Evolutionary conservation across 305 asterid species (phyloP), one percentile per base, ranked within the genome.

Genomic region (Stenogyne calaminthoides): DNA sequence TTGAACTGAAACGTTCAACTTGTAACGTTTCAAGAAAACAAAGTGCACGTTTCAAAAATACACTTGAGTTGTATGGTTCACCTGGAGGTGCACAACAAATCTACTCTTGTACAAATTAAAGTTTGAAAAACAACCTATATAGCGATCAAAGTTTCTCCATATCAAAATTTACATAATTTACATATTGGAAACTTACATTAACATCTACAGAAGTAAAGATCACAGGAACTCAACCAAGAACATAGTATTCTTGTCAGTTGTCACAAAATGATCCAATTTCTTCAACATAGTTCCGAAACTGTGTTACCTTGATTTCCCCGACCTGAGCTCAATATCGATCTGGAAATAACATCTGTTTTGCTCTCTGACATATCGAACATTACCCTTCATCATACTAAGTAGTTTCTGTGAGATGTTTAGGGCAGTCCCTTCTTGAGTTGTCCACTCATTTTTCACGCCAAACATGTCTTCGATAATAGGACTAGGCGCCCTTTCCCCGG

Each of bases 401-500:
- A 85, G 77, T 74, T 80, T 83, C 60, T 63, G 83, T 25, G 90
- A 83, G 9, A 82, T 44, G 79, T 82, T 85, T 15, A 87, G 44
- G 14, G 77, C 81, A 7, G 73, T 69, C 56, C 91, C 96, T 76
- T 80, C 87, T 56, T 73, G 78, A 12, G 83, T 78, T 20, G 65
- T 56, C 68, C 56, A 51, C 9, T 73, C 34, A 74, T 54, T 79
- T 72, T 83, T 65, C 16, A 64, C 62, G 20, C 77, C 81, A 74
- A 61, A 66, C 90, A 87, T 87, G 27, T 88, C 87, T 67, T 83
- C 85, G 7, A 80, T 71, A 9, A 88, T 79, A 71, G 77, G 63
- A 44, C 75, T 49, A 32, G 96, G 90, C 49, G 77, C 20, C 91
- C 92, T 22, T 72, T 74, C 14, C 93, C 87, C 0, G 91, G 87